Evolutionary conservation across 2,329 filamentous ascomycete genomes (phyloP), one percentile per base, ranked within the genome.

Genomic region (Penicillium sp.): DNA sequence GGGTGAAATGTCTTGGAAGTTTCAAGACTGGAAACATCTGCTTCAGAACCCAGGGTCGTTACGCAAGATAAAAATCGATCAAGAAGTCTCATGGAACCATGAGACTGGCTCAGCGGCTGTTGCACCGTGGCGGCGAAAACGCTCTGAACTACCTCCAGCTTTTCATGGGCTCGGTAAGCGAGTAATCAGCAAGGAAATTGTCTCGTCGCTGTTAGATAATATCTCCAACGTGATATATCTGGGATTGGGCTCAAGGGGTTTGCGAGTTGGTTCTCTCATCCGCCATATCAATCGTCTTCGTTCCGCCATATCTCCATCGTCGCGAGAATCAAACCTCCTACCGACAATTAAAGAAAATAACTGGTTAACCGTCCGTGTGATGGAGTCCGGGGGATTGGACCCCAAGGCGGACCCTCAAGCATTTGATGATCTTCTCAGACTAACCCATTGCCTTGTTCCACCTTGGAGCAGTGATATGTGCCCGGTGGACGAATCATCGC

Each of bases 141-240:
- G 64, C 19, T 64, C 56, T n/a, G 61, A 63, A 17, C 58, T 54
- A n/a, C 62, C 55, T 17, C 46, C 67, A 7, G 67, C 74, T 3
- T 79, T 81, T 62, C 70, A 75, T 31, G 78, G 79, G n/a, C 74
- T 81, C 38, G 79, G 76, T 2, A 63, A 65, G 47, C 73, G 78
- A 54, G 87, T 84, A 0, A 81, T 89, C 67, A 88, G 85, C 68
- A 78, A 79, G 47, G 87, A 89, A 72, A 81, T 88, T 11, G 79
- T 88, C 29, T 76, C 81, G 56, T 83, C 84, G 6, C 80, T 87
- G 46, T 75, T 86, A 31, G 84, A 86, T 67, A 83, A 81, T 17
- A 70, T 87, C 15, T 69, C 83, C 46, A 84, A 82, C 62, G 68
- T 71, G 13, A 70, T 82, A 47, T 79, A 78, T 58, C 67, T 81